phyloP scores from a whole-genome alignment of 2,329 filamentous ascomycete genomes.

The Leptographium radiaticola region DNA sequence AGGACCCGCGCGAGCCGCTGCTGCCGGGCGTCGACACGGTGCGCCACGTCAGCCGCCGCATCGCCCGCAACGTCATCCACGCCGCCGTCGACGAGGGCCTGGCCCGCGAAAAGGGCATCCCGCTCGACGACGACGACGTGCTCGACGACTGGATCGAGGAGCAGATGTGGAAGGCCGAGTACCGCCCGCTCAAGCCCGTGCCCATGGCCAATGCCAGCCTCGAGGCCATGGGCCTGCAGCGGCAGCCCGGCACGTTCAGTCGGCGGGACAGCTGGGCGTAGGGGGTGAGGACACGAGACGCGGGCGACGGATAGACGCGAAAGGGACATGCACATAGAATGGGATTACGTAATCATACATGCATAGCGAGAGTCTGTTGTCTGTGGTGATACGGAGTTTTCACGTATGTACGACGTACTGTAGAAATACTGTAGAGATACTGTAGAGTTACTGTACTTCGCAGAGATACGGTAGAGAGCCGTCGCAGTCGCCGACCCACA shows the following conservation, averaged over 20 bases:
- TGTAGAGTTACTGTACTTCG: too few relatives aligned
- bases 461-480: too few relatives aligned
- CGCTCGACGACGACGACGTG: conserved; percentile 36
- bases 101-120: conserved; percentile 52
- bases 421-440: too few relatives aligned
- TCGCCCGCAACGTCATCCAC: conserved; percentile 63
- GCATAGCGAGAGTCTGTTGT: too few relatives aligned
- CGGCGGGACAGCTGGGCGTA: conserved; percentile 7
- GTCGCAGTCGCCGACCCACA: too few relatives aligned
- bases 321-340: too few relatives aligned
- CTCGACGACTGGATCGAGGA: conserved; percentile 60
- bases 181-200: conserved; percentile 50
- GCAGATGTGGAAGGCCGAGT: conserved; percentile 70
- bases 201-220: conserved; percentile 35
- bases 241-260: not conserved
- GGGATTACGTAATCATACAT: too few relatives aligned
- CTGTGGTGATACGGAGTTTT: too few relatives aligned
- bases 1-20: conserved; percentile 49
- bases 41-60: conserved; percentile 60
- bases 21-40: conserved; percentile 67
- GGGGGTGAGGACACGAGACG: not conserved
- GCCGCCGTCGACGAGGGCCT: conserved; percentile 58
- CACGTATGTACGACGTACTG: too few relatives aligned
- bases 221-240: conserved; percentile 36
- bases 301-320: not conserved